Base-by-base conservation (phyloP, 176 grass and related monocot genomes). In the Carex parvula region DNA sequence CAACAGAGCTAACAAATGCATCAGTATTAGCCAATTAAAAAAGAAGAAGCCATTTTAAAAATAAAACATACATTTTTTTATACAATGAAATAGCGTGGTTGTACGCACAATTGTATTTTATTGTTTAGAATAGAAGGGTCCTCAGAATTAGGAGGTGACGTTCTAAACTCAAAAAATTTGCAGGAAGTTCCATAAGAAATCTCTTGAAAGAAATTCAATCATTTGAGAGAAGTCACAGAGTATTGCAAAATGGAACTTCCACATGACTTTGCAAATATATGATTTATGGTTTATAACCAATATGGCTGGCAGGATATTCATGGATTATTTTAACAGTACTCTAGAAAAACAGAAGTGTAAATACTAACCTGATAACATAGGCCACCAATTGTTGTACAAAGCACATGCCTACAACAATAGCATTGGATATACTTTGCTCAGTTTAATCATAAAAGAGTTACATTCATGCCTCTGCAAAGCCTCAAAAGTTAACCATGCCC, bases 381-480 rank as follows among this genome's bases (percentile, higher is more conserved):
- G 95, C 95, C 95, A 98, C 95, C 95, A 98, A 42, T 98, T 98
- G 89, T 80, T 98, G 88, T 98, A 98, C 79, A 98, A 73, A 84
- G 91, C 95, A 85, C 95, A 98, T 83, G 95, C 95, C 95, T 98
- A 59, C 41, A 89, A 32, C 41, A 32, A 79, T 77, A 83, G 20
- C 13, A 83, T 16, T 32, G 84, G 58, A 79, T 26, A 26, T 41
- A 78, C 4, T 56, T 78, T 29, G 26, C 3, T 57, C 26, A 18
- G 32, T 41, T 78, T 57, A 33, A 56, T 55, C 15, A 33, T 35
- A 7, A 56, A 78, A 78, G 14, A 9, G 13, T 56, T 56, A 14
- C 22, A 32, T 17, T 7, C 14, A 77, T 21, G 37, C 33, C 37
- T 33, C 37, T 44, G 17, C 32, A 70, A 70, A 41, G 11, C 37